Evolutionary conservation across 345 rosid genomes (phyloP), one percentile per base, ranked within the genome.

Genomic region (Microthlaspi erraticum): DNA sequence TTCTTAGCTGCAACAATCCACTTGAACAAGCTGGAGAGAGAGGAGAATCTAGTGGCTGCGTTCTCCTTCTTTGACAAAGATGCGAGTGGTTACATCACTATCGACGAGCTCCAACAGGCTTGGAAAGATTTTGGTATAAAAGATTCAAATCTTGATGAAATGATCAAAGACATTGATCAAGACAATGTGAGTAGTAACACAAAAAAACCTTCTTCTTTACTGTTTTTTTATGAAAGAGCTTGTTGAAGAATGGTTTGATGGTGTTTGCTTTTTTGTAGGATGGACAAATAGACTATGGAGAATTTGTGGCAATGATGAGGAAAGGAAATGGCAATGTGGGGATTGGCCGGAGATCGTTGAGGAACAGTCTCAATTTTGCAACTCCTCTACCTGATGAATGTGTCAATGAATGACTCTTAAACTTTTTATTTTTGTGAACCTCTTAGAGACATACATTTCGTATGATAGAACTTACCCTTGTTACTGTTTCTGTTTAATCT

Each of bases 1-100:
- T 89, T 89, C 54, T 84, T 89, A 45, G 92, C 92, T 74, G 96
- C 96, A 26, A 89, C 93, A 10, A 70, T 89, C 65, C 96, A 89
- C 74, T 73, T 85, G 80, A 87, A 89, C 73, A 89, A 87, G 73
- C 73, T 89, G 62, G 96, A 87, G 78, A 87, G 89, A 66, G 96
- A 89, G 68, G 96, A 89, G 73, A 87, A 89, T 80, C 80, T 89
- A 42, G 71, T 81, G 29, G 81, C 87, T 10, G 93, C 92, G 32
- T 89, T 89, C 83, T 64, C 89, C 3, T 89, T 79, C 77, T 89
- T 89, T 44, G 96, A 89, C 83, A 89, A 87, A 70, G 96, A 89
- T 71, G 73, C 82, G 10, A 89, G 96, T 63, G 92, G 96, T 18
- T 89, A 85, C 79, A 89, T 89, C 38, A 89, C 96, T n/a, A 79